Base-by-base conservation (phyloP, 2,329 filamentous ascomycete species). In the Colletotrichum horii region DNA sequence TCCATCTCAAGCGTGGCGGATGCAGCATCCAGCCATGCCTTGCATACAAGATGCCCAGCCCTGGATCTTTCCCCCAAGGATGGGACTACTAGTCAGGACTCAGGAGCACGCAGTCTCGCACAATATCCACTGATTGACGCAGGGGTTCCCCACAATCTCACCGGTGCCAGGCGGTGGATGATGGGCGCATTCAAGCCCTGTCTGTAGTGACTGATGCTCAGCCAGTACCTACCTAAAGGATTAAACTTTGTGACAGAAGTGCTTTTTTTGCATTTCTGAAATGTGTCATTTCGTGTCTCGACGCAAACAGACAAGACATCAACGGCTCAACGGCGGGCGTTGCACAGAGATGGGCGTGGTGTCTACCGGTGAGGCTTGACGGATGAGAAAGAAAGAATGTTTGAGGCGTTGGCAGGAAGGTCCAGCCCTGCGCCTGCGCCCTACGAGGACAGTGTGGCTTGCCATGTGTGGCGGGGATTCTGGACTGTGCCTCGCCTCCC, bases 121-220 rank as follows among this genome's bases (percentile, higher is more conserved):
- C 12, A 6, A 30, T 48, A 22, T 16, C 61, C 22, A 62, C 55
- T 48, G 55, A 55, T 73, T 64, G 3, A 28, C 38, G 24, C 62
- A 56, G 28, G 58, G 32, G 16, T 72, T 67, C 62, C 72, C 69
- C 69, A 48, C 55, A 67, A 30, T 58, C 55, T 72, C 72, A 67
- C 30, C 24, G 38, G 48, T 38, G 24, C 28, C n/a, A 22, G 60
- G 28, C 28, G 26, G 52, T 19, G 67, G 66, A 64, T 56, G 48
- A 60, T 43, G 30, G 30, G 26, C 22, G 48, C 34, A 24, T 30
- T 55, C 71, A 71, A 28, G 66, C 19, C 22, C 36, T 64, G 58
- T 43, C 71, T 32, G 43, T 22, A 48, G 43, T 48, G 64, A 28
- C 16, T 52, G 38, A 22, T 24, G 62, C 32, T 22, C 32, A 28